A percentile compares a stretch with the other conserved stretches of the same genome.
Evolutionary conservation across 345 rosid species (phyloP).

Genomic region (Populus tremula): DNA sequence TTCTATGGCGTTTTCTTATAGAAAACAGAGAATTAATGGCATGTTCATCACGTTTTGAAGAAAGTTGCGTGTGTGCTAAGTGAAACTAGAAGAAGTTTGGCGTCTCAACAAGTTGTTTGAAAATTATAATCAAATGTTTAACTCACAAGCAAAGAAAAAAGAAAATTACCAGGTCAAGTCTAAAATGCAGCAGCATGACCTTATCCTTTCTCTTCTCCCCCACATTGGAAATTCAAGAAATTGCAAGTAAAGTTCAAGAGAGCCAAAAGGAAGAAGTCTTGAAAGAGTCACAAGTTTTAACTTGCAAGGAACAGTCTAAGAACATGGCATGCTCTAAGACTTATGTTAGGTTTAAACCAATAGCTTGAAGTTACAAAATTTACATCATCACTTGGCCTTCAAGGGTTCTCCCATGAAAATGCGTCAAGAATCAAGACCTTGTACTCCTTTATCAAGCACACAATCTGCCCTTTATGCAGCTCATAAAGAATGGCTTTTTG

Average conservation of each 20-base stretch:
- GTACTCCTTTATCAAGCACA: background rate
- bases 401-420: background rate
- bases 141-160: background rate
- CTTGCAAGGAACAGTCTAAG: slow-evolving; percentile 11
- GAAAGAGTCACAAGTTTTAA: background rate
- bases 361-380: background rate
- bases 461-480: background rate
- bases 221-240: background rate
- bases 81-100: background rate
- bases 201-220: background rate
- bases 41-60: background rate
- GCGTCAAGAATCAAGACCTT: background rate
- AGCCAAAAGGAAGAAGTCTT: background rate
- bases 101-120: background rate
- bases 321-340: no score
- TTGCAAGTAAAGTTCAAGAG: background rate
- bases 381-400: background rate
- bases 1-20: no score
- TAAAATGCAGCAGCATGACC: background rate
- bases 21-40: no score
- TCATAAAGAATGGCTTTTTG: background rate
- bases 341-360: no score
- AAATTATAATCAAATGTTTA: background rate
- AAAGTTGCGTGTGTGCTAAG: background rate
- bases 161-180: background rate